Conservation (phyloP, 257 asterid species). For the Solanum chmielewskii region DNA sequence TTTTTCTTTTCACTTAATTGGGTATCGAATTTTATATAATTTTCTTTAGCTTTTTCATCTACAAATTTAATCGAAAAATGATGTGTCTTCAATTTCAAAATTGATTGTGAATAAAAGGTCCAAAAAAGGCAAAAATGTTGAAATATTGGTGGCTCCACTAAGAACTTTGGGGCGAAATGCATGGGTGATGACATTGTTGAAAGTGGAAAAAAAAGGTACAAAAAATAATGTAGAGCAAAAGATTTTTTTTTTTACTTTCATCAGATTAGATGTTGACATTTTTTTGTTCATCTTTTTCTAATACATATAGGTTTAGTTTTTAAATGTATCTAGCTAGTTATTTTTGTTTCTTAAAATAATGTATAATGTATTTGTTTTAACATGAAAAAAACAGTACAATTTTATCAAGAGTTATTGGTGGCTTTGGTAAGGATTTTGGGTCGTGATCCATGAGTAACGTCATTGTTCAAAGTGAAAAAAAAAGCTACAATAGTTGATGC, state of each 20-base stretch:
- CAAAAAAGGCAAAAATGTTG: background rate
- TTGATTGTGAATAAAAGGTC: background rate
- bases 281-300: background rate
- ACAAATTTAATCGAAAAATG: background rate
- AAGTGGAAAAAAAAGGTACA: background rate
- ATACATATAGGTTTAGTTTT: too few relatives aligned
- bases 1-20: background rate
- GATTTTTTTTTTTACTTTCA: fast-evolving
- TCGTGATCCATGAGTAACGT: background rate
- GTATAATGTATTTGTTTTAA: background rate
- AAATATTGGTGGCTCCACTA: background rate
- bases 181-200: background rate
- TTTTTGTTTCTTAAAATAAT: too few relatives aligned
- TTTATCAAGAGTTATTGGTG: background rate
- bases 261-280: background rate
- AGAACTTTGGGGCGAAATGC: background rate
- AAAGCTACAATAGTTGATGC: background rate
- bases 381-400: background rate
- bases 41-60: background rate
- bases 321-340: too few relatives aligned
- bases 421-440: background rate
- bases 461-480: background rate
- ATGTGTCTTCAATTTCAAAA: background rate
- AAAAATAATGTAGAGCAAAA: background rate
- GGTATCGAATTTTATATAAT: background rate